phyloP scores from a whole-genome alignment of 257 asterid genomes.

The Nicotiana noctiflora region DNA sequence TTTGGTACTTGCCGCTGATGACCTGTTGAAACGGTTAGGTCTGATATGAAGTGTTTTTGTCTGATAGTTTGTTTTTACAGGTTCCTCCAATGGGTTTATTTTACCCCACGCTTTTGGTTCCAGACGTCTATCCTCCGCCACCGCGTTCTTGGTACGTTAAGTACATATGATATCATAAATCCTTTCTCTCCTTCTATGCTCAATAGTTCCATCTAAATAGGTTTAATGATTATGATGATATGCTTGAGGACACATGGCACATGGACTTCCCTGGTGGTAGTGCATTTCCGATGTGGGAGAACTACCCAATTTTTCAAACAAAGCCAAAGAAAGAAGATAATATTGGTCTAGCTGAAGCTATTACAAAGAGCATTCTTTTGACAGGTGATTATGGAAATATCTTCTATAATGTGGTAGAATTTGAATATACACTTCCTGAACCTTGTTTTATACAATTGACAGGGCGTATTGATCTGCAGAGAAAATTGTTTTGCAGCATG shows the following conservation, averaged over 20 bases:
- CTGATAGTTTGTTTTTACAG: slow-evolving; percentile 36
- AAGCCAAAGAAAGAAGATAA: slow-evolving; percentile 73
- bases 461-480: slow-evolving; percentile 92
- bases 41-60: neutral
- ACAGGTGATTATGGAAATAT: slow-evolving; percentile 39
- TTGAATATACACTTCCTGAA: slow-evolving; percentile 19
- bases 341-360: slow-evolving; percentile 94
- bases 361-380: slow-evolving; percentile 84
- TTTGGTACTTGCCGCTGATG: neutral
- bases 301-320: slow-evolving; percentile 61
- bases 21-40: neutral
- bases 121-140: slow-evolving; percentile 95
- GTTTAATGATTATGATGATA: slow-evolving; percentile 91
- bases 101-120: slow-evolving; percentile 82
- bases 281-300: slow-evolving; percentile 84
- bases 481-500: slow-evolving; percentile 96
- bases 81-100: slow-evolving; percentile 99
- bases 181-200: slow-evolving; percentile 14
- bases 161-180: slow-evolving; percentile 4
- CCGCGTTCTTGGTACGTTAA: slow-evolving; percentile 66
- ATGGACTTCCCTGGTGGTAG: slow-evolving; percentile 58
- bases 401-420: slow-evolving; percentile 7
- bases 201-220: slow-evolving; percentile 29
- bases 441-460: slow-evolving; percentile 13
- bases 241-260: slow-evolving; percentile 91